A percentile compares a stretch with the other conserved stretches of the same genome.
phyloP scores from a whole-genome alignment of 2,329 filamentous ascomycete genomes.

The Paracoccidioides lutzii region DNA sequence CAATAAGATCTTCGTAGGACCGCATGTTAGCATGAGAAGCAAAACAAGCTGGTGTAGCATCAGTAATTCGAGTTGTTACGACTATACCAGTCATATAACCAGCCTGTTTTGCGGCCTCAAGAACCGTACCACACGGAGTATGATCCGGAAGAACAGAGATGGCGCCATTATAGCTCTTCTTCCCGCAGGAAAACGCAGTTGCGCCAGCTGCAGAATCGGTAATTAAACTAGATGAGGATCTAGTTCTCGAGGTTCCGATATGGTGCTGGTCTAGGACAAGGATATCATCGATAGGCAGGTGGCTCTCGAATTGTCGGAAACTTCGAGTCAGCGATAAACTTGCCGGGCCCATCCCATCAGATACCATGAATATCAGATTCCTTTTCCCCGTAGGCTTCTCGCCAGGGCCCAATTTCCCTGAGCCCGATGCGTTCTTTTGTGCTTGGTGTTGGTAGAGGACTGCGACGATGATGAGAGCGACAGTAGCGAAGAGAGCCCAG shows the following conservation, averaged over 20 bases:
- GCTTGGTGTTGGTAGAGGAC: conserved; percentile 60
- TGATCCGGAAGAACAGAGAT: conserved; percentile 80
- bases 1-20: conserved; percentile 76
- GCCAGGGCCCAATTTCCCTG: conserved; percentile 24
- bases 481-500: conserved; percentile 73
- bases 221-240: conserved; percentile 70
- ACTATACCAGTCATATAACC: conserved; percentile 90
- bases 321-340: conserved; percentile 75
- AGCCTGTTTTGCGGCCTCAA: conserved; percentile 84
- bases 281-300: conserved; percentile 59
- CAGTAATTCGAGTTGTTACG: conserved; percentile 87
- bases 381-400: conserved; percentile 53
- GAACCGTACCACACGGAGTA: conserved; percentile 75
- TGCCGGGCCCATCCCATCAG: conserved; percentile 94
- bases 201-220: conserved; percentile 96
- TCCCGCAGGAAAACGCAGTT: conserved; percentile 84
- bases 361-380: conserved; percentile 98
- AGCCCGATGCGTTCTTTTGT: conserved; percentile 18
- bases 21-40: conserved; percentile 73
- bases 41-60: conserved; percentile 93
- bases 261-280: conserved; percentile 76
- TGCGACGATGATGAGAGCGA: conserved; percentile 63
- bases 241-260: conserved; percentile 78
- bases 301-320: conserved; percentile 66
- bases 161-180: conserved; percentile 93